phyloP scores from a whole-genome alignment of 805 yeast species.

The Kuraishia ogatae region DNA sequence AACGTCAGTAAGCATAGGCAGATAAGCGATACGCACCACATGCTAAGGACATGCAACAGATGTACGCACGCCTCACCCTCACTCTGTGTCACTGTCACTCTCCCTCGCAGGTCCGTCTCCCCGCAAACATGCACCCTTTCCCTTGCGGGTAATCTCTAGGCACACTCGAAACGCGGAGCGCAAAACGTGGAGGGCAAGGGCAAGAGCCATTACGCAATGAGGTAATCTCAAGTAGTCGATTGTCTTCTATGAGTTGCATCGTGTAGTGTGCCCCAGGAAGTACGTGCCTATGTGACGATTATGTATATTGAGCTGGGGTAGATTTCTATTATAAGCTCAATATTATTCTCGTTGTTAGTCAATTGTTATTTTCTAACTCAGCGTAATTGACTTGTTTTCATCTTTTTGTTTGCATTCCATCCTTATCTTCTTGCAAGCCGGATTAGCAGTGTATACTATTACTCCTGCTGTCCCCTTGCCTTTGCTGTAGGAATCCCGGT shows the following conservation, averaged over 20 bases:
- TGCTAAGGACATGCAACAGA: no score
- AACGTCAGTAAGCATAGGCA: no score
- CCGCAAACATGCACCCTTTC: neutral
- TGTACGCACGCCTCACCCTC: no score
- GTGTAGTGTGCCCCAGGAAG: neutral
- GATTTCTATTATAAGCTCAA: no score
- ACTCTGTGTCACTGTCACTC: no score
- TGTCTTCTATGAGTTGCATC: neutral
- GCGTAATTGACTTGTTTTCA: neutral
- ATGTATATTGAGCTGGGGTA: neutral
- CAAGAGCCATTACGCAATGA: neutral
- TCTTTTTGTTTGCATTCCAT: neutral
- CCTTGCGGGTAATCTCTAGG: neutral
- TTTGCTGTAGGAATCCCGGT: neutral
- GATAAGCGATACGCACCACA: no score
- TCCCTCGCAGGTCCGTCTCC: neutral
- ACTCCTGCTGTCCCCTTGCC: neutral
- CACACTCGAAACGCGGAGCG: neutral
- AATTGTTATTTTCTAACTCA: neutral
- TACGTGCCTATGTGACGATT: neutral
- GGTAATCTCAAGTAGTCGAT: neutral
- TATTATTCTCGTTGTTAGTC: no score
- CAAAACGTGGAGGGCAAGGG: neutral
- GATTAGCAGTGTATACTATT: neutral
- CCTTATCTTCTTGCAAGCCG: neutral